Evolutionary conservation across 2,329 filamentous ascomycete genomes (phyloP), one percentile per base, ranked within the genome.

Genomic region (Fusarium lyarnte): DNA sequence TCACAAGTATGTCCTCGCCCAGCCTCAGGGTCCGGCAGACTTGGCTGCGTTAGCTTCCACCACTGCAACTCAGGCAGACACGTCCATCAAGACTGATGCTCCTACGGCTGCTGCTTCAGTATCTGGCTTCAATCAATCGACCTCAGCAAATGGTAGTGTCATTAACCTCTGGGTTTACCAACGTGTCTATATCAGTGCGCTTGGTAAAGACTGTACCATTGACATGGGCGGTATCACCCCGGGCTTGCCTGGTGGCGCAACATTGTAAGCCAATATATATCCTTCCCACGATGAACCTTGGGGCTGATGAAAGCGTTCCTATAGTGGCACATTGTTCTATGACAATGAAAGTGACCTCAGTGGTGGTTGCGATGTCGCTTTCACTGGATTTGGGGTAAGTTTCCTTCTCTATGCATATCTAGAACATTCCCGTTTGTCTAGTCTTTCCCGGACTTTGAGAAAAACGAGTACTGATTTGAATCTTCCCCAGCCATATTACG

Each of bases 241-340:
- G 0, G 42, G 42, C 19, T 46, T 46, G 0, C 43, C 43, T 21
- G 25, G 43, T 7, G 43, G 43, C 3, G 43, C 43, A 29, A 27
- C 19, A 10, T 46, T 27, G 43, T 46, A 46, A 46, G 43, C 25
- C 7, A 21, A 45, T 14, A 6, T 3, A 14, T 4, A 45, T 5
- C 8, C 3, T 27, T 6, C 12, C 3, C 17, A 6, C 8, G 12
- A 27, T 27, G 12, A 14, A 17, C 0, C 1, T 41, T 41, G 25
- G 8, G 11, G 16, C 42, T 45, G 3, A 45, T 3, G 0, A 27
- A 8, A 9, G 8, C 5, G 17, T 21, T 21, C 0, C 3, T 4
- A 21, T 45, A 45, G 42, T 6, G 42, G 42, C 5, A 45, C 25
- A 3, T 4, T 45, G 8, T 27, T 3, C 12, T 45, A 45, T 12